Conservation (phyloP, 495 filamentous ascomycete species). For the Podospora appendiculata region DNA sequence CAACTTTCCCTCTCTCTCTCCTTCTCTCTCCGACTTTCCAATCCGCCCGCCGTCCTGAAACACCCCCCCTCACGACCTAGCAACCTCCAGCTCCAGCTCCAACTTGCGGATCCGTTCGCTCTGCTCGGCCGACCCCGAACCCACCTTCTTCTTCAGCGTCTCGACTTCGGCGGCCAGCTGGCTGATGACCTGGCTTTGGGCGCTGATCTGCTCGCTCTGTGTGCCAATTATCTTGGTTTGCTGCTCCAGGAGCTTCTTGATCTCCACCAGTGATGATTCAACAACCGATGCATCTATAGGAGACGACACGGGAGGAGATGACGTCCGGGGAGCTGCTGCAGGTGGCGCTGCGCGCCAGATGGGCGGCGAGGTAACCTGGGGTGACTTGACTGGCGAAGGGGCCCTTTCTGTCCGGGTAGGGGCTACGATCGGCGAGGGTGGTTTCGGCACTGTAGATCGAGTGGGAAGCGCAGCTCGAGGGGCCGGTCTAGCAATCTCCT, state of each 20-base stretch:
- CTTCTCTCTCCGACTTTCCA: too few species aligned
- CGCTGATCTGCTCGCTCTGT: constrained; percentile 52
- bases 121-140: constrained; percentile 49
- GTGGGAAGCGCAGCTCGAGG: constrained; percentile 26
- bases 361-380: constrained; percentile 13
- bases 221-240: constrained; percentile 54
- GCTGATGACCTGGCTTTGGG: constrained; percentile 51
- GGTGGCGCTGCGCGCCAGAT: constrained; percentile 8
- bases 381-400: constrained; percentile 26
- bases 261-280: constrained; percentile 46
- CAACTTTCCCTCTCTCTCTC: too few species aligned
- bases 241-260: constrained; percentile 55
- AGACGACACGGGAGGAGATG: constrained; percentile 9
- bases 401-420: constrained; percentile 20
- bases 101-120: constrained; percentile 62
- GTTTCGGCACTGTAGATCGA: constrained; percentile 7
- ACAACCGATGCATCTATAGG: constrained; percentile 17
- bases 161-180: constrained; percentile 62
- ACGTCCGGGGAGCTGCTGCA: constrained; percentile 11
- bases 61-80: neutral
- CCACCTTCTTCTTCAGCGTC: constrained; percentile 57
- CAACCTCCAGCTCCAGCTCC: constrained; percentile 57
- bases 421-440: constrained; percentile 17
- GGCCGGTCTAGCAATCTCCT: constrained; percentile 61
- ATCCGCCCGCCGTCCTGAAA: too few species aligned